Evolutionary conservation across 495 filamentous ascomycete genomes (phyloP).

Genomic region (Emericellopsis terricola): DNA sequence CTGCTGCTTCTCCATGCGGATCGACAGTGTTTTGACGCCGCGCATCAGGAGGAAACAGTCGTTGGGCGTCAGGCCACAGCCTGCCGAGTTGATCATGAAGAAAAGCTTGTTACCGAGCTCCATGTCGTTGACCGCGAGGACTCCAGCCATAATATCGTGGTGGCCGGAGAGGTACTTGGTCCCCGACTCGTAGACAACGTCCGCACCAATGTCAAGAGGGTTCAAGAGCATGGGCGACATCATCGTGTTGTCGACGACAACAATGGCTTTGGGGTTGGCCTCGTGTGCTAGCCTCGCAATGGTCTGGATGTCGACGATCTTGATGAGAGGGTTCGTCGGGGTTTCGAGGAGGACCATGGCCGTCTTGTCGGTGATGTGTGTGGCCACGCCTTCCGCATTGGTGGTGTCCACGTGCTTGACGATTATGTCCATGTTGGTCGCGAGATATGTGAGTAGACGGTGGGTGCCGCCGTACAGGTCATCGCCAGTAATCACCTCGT

Average conservation of each 20-base stretch:
- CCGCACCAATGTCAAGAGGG: conserved; percentile 82
- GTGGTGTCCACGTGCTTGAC: conserved; percentile 97
- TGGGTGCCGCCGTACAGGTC: conserved; percentile 95
- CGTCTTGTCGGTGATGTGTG: conserved; percentile 59
- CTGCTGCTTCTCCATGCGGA: conserved; percentile 97
- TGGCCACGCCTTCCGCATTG: conserved; percentile 41
- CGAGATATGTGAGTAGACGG: conserved; percentile 78
- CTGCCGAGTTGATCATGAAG: conserved; percentile 90
- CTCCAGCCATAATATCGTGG: conserved; percentile 97
- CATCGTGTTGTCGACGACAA: conserved; percentile 97
- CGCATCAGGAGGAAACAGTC: conserved; percentile 91
- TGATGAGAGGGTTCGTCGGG: conserved; percentile 94
- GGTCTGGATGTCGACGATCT: conserved; percentile 77
- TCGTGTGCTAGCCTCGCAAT: conserved; percentile 62
- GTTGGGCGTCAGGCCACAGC: conserved; percentile 84
- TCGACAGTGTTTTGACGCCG: conserved; percentile 87
- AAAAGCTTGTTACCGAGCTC: conserved; percentile 74
- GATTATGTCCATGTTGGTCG: conserved; percentile 68
- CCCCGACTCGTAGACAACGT: conserved; percentile 92
- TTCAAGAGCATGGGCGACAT: conserved; percentile 83
- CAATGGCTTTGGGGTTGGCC: conserved; percentile 61
- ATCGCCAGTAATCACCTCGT: conserved; percentile 93
- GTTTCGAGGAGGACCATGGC: conserved; percentile 94
- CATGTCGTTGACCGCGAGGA: conserved; percentile 73
- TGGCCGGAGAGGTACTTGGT: conserved; percentile 97